Percentiles rank a stretch among this genome's conserved stretches.
Evolutionary conservation across 768 basidiomycete species (phyloP).

Genomic region (Tephrocybe sp.): DNA sequence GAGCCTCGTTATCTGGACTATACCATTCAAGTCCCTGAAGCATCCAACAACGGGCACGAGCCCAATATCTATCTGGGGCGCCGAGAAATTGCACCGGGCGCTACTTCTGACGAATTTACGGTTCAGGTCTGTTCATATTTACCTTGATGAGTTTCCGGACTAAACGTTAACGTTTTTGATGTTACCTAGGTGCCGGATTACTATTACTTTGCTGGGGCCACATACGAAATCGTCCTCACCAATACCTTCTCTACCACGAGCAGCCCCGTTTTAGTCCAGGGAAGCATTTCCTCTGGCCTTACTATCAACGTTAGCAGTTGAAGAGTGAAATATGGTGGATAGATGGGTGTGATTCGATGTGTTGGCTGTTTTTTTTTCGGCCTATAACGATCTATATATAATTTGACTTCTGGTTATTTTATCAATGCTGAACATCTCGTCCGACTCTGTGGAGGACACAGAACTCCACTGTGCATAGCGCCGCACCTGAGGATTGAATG

Average conservation of each 20-base stretch:
- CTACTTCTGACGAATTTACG: neutral
- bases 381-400: too few species aligned
- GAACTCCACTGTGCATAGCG: too few species aligned
- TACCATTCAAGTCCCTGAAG: neutral
- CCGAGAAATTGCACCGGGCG: neutral
- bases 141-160: too few species aligned
- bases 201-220: neutral
- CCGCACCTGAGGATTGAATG: too few species aligned
- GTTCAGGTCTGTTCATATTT: neutral
- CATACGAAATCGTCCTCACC: neutral
- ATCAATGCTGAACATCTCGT: too few species aligned
- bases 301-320: neutral
- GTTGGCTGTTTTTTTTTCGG: too few species aligned
- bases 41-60: neutral
- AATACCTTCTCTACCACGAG: neutral
- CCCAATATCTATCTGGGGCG: neutral
- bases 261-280: neutral
- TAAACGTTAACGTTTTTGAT: neutral
- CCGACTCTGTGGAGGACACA: too few species aligned
- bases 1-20: neutral
- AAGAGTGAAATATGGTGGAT: too few species aligned
- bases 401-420: too few species aligned
- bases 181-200: neutral
- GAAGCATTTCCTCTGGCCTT: neutral
- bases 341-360: too few species aligned